Conservation (phyloP, 805 yeast species). For the Nematodospora valgi region DNA sequence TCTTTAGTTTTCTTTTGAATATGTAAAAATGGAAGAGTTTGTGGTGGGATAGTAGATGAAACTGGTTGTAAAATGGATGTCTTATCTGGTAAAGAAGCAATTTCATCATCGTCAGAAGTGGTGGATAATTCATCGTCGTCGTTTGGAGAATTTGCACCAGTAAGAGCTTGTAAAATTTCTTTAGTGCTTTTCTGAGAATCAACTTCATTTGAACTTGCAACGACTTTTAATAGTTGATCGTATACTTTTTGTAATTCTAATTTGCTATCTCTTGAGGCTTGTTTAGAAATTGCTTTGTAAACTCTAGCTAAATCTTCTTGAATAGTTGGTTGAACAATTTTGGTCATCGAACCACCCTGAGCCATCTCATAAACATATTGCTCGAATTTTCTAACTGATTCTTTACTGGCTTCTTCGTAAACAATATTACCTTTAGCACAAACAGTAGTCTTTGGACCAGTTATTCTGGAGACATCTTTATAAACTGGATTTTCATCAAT, state of each 20-base stretch:
- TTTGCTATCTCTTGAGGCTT: slow-evolving; percentile 56
- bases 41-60: slow-evolving; percentile 68
- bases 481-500: slow-evolving; percentile 79
- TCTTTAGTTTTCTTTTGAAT: slow-evolving; percentile 70
- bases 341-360: slow-evolving; percentile 83
- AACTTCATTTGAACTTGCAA: slow-evolving; percentile 67
- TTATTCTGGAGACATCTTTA: slow-evolving; percentile 92
- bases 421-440: slow-evolving; percentile 84
- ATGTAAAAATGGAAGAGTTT: slow-evolving; percentile 93
- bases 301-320: slow-evolving; percentile 82
- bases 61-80: slow-evolving; percentile 70
- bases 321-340: slow-evolving; percentile 65
- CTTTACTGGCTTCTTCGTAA: slow-evolving; percentile 83
- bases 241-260: slow-evolving; percentile 69
- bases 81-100: slow-evolving; percentile 76
- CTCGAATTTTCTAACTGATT: slow-evolving; percentile 89
- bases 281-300: slow-evolving; percentile 76
- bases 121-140: slow-evolving; percentile 40
- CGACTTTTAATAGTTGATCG: slow-evolving; percentile 65
- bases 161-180: slow-evolving; percentile 39
- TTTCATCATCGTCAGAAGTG: slow-evolving; percentile 69
- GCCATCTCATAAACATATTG: slow-evolving; percentile 97
- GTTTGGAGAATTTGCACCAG: slow-evolving; percentile 44
- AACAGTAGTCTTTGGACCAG: slow-evolving; percentile 89
- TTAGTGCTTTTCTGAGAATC: slow-evolving; percentile 63